Evolutionary conservation across 495 filamentous ascomycete species (phyloP).

Genomic region (Neurospora discreta): DNA sequence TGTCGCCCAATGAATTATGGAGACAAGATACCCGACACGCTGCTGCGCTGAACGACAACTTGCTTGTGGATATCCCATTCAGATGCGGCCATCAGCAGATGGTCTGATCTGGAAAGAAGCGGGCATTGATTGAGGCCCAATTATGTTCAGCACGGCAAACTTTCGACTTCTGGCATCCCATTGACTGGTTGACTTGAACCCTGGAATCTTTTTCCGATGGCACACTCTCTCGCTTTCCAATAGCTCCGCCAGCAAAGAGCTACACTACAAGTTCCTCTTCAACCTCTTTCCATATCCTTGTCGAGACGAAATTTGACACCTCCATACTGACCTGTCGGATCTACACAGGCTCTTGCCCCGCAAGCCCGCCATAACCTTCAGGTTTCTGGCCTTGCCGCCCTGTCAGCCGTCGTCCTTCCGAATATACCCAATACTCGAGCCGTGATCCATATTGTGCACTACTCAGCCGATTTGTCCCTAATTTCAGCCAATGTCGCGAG

Average conservation of each 20-base stretch:
- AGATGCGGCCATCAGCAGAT: neutral
- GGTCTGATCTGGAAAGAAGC: neutral
- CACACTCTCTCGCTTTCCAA: neutral
- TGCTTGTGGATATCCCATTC: neutral
- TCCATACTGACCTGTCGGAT: no score
- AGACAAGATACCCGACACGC: neutral
- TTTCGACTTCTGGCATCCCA: neutral
- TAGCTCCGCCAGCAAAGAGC: neutral
- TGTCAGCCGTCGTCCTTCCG: neutral
- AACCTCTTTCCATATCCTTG: neutral
- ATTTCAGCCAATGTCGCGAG: slow-evolving; percentile 1
- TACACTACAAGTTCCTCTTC: neutral
- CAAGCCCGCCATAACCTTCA: neutral
- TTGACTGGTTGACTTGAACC: neutral
- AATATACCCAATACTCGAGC: neutral
- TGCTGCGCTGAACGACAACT: neutral
- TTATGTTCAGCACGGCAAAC: no score
- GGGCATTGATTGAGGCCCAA: no score
- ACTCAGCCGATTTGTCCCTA: slow-evolving; percentile 1
- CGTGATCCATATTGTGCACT: slow-evolving; percentile 2
- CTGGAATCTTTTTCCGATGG: neutral
- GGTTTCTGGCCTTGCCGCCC: neutral
- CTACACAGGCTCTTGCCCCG: neutral
- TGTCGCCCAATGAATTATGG: neutral
- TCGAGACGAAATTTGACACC: no score